Evolutionary conservation across 2,329 filamentous ascomycete genomes (phyloP).

Genomic region (Xylaria sp.): DNA sequence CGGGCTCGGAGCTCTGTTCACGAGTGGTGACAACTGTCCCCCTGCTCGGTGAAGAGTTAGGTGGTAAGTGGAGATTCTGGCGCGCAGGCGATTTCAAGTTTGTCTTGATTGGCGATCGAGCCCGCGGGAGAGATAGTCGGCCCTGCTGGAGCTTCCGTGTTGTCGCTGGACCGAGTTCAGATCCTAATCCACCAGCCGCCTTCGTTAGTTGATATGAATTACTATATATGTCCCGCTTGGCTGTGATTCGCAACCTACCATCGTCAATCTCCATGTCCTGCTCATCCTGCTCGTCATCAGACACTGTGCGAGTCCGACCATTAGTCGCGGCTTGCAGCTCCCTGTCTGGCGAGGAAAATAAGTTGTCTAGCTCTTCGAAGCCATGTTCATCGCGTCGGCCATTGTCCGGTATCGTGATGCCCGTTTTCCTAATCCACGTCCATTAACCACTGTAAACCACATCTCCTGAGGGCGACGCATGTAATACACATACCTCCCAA

Average conservation of each 20-base stretch:
- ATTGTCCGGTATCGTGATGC: slow-evolving; percentile 80
- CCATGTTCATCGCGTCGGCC: slow-evolving; percentile 90
- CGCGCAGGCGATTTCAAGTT: slow-evolving; percentile 69
- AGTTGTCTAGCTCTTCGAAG: slow-evolving; percentile 84
- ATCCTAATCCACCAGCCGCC: slow-evolving; percentile 52
- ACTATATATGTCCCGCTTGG: no score
- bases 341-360: slow-evolving; percentile 89
- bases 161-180: slow-evolving; percentile 65
- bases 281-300: slow-evolving; percentile 49
- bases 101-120: slow-evolving; percentile 72
- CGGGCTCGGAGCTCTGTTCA: slow-evolving; percentile 50
- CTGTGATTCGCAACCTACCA: slow-evolving; percentile 53
- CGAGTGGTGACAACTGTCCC: slow-evolving; percentile 50
- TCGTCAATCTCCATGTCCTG: slow-evolving; percentile 66
- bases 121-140: slow-evolving; percentile 60
- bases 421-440: slow-evolving; percentile 77
- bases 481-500: slow-evolving; percentile 56
- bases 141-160: slow-evolving; percentile 63
- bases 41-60: slow-evolving; percentile 61
- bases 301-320: slow-evolving; percentile 37
- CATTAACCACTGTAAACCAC: slow-evolving; percentile 4
- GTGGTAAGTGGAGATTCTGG: slow-evolving; percentile 67
- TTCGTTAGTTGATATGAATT: slow-evolving; percentile 20
- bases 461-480: background rate
- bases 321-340: slow-evolving; percentile 41